phyloP scores from a whole-genome alignment of 768 basidiomycete species.

The Xanthoconium stramineum region DNA sequence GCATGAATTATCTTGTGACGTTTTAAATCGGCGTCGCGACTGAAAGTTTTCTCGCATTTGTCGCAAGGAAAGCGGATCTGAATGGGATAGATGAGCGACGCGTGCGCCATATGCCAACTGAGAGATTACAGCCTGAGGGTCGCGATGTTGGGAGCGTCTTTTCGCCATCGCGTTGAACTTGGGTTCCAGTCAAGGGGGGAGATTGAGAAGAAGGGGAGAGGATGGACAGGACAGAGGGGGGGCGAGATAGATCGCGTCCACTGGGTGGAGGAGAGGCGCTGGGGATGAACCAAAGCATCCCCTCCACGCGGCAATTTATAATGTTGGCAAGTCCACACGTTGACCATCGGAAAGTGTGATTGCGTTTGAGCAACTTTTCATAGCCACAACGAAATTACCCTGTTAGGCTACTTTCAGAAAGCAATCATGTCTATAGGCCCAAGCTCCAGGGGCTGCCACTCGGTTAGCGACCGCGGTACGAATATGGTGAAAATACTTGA shows the following conservation, averaged over 20 bases:
- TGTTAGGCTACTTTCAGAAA: constrained; percentile 14
- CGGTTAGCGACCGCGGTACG: constrained; percentile 12
- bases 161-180: neutral
- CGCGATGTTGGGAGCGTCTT: too few relatives aligned
- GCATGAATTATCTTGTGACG: constrained; percentile 28
- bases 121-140: constrained; percentile 7
- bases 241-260: neutral
- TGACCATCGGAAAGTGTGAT: constrained; percentile 20
- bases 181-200: neutral
- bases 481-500: constrained; percentile 14
- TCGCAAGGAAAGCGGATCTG: constrained; percentile 13
- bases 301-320: constrained; percentile 20
- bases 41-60: constrained; percentile 15
- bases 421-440: constrained; percentile 20
- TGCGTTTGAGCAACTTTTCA: constrained; percentile 22
- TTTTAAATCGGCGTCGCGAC: constrained; percentile 25
- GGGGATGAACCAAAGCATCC: constrained; percentile 1
- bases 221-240: neutral
- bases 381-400: constrained; percentile 9
- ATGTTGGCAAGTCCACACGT: constrained; percentile 3
- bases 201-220: neutral
- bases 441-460: constrained; percentile 19
- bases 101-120: neutral
- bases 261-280: neutral
- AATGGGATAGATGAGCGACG: neutral